These are phyloP conservation scores for Pyrrhoderma lamaoense DNA, from an alignment of 1,284 basidiomycete genomes.

Conservation along the genomic window DNA sequence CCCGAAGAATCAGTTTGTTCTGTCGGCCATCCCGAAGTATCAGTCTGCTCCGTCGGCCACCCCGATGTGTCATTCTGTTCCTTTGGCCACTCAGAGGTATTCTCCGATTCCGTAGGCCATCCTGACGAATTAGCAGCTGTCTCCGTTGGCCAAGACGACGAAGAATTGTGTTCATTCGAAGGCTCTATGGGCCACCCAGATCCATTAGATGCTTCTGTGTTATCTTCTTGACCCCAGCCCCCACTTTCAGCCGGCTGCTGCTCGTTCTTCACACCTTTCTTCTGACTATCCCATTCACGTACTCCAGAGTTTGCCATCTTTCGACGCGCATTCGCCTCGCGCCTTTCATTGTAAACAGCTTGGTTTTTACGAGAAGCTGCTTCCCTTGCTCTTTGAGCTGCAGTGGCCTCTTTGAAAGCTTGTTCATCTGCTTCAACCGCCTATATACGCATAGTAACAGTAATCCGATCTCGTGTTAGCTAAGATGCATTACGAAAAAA, in stretches of 20 bases:
- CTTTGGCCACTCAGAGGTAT: too few relatives aligned
- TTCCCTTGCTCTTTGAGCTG: constrained; percentile 46
- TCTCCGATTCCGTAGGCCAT: too few relatives aligned
- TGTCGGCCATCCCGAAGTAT: too few relatives aligned
- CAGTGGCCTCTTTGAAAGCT: constrained; percentile 62
- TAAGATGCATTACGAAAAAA: constrained; percentile 7
- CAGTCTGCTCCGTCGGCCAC: too few relatives aligned
- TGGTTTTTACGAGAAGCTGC: constrained; percentile 57
- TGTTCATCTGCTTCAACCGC: constrained; percentile 74
- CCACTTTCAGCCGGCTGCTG: neutral
- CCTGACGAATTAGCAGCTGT: too few relatives aligned
- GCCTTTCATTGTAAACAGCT: constrained; percentile 54
- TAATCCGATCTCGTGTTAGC: neutral
- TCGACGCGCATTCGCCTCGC: constrained; percentile 66
- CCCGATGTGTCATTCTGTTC: too few relatives aligned
- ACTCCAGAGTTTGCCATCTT: constrained; percentile 71
- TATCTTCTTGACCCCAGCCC: neutral
- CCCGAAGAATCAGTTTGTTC: too few relatives aligned
- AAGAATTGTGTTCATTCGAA: neutral
- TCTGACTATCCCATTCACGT: constrained; percentile 81
- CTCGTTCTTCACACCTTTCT: constrained; percentile 37
- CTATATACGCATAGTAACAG: constrained; percentile 29
- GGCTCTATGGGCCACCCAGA: neutral
- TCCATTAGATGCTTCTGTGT: neutral
- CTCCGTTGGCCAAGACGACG: too few relatives aligned